Base-by-base conservation (phyloP, 495 filamentous ascomycete species). In the Staphylotrichum longicolle region DNA sequence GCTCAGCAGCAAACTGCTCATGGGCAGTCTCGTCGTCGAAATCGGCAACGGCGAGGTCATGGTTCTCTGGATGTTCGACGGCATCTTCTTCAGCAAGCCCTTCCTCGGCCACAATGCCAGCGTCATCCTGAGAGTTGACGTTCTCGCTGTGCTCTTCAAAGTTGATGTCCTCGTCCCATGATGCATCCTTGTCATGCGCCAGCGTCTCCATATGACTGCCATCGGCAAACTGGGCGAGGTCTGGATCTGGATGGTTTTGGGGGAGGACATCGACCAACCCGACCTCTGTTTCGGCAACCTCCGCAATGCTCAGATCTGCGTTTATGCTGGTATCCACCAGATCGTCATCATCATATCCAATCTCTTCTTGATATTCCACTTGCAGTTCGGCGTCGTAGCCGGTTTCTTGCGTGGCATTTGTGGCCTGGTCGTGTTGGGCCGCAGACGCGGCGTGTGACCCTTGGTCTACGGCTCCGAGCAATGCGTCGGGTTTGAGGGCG, bases 311-410 rank as follows among this genome's bases (percentile, higher is more conserved):
- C 30, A 57, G 34, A 15, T 49, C 53, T 34, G 37, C 56, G 27
- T 63, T 54, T 30, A 40, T 12, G 30, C 58, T 58, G 15, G 57
- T 58, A 39, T 49, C 14, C n/a, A 32, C 14, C 32, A 33, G n/a
- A n/a, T 69, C 62, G 7, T 72, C 69, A 20, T 73, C 70, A 15
- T 68, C 70, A 45, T 75, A 69, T 35, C 68, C 72, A 33, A 69
- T 70, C 40, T 74, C 74, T 44, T 72, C 69, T 1, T 70, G 46
- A 14, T 65, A 66, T 10, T 70, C 70, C 27, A 61, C 54, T 37
- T 62, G 50, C 5, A 10, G 10, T 5, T 48, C 41, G 27, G 9
- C 37, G 12, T 45, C 39, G 50, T 46, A 6, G 27, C 8, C 60
- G n/a, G 39, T 39, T 52, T 50, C 20, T 14, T 48, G 32, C 7